Percentiles rank a stretch among this genome's conserved stretches.
These are phyloP conservation scores for Ophiostoma himal-ulmi DNA, from an alignment of 2,329 filamentous ascomycete species.

Conservation along the genomic window DNA sequence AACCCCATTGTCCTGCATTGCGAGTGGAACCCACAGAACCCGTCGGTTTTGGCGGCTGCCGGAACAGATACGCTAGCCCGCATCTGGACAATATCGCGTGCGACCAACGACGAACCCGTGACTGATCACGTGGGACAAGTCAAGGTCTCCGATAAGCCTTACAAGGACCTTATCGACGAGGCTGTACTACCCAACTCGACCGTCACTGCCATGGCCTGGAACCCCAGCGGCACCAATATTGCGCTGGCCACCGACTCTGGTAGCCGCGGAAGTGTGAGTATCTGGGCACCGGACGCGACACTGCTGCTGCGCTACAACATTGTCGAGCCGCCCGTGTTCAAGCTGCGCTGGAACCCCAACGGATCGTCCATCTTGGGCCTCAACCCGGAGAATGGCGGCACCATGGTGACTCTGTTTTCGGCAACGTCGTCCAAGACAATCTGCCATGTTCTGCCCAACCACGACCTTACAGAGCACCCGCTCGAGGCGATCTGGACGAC, in stretches of 20 bases:
- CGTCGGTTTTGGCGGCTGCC: constrained; percentile 60
- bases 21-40: constrained; percentile 62
- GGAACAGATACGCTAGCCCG: constrained; percentile 65
- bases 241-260: constrained; percentile 54
- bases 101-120: constrained; percentile 41
- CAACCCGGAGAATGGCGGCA: constrained; percentile 49
- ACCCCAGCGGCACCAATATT: constrained; percentile 49
- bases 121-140: constrained; percentile 37
- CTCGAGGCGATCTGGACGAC: constrained; percentile 57
- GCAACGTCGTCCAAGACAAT: constrained; percentile 40
- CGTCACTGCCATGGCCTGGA: constrained; percentile 57
- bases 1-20: constrained; percentile 61
- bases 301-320: constrained; percentile 50
- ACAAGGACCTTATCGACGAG: constrained; percentile 47
- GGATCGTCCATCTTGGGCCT: constrained; percentile 52
- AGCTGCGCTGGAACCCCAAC: constrained; percentile 55
- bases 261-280: constrained; percentile 47
- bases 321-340: constrained; percentile 56
- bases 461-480: constrained; percentile 46
- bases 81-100: constrained; percentile 58
- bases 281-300: constrained; percentile 51
- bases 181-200: constrained; percentile 47
- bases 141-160: constrained; percentile 37
- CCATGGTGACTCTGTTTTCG: constrained; percentile 52
- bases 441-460: constrained; percentile 44